These are phyloP conservation scores for Psophocarpus tetragonolobus DNA, from an alignment of 306 rosid species.

Conservation along the genomic window DNA sequence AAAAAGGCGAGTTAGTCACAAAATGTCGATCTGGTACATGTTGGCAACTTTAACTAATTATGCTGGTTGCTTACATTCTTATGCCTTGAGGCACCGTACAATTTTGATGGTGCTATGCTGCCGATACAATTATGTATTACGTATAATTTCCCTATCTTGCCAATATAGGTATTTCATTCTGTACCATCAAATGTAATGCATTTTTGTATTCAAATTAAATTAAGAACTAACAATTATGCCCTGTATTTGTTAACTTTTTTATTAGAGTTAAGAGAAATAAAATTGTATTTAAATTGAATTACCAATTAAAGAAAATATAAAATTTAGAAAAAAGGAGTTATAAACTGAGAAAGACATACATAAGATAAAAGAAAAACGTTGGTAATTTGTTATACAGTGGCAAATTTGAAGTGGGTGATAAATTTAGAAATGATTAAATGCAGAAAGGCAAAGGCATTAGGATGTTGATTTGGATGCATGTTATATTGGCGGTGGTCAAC, in stretches of 20 bases:
- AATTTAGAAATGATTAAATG: not conserved
- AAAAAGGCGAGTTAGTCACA: not conserved
- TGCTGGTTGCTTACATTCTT: slow-evolving; percentile 15
- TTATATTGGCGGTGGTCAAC: slow-evolving; percentile 27
- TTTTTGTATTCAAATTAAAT: not conserved
- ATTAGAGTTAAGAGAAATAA: not conserved
- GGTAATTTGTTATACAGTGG: not conserved
- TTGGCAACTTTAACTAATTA: not conserved
- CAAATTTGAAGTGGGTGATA: not conserved
- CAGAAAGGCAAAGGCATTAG: not conserved
- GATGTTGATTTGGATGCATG: slow-evolving; percentile 31
- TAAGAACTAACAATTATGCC: not conserved
- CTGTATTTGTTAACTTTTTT: not conserved
- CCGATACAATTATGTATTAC: not conserved
- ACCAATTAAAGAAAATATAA: not conserved
- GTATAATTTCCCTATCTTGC: slow-evolving; percentile 17
- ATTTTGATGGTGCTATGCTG: not conserved
- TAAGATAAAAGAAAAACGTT: too few relatives aligned
- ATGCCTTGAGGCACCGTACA: not conserved
- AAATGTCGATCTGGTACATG: not conserved
- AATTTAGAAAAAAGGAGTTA: not conserved
- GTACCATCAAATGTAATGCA: not conserved
- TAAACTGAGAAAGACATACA: too few relatives aligned
- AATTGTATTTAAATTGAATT: not conserved
- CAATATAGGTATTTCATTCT: not conserved